Evolutionary conservation across 1,284 basidiomycete species (phyloP).

Genomic region (Trichosporon sp.): DNA sequence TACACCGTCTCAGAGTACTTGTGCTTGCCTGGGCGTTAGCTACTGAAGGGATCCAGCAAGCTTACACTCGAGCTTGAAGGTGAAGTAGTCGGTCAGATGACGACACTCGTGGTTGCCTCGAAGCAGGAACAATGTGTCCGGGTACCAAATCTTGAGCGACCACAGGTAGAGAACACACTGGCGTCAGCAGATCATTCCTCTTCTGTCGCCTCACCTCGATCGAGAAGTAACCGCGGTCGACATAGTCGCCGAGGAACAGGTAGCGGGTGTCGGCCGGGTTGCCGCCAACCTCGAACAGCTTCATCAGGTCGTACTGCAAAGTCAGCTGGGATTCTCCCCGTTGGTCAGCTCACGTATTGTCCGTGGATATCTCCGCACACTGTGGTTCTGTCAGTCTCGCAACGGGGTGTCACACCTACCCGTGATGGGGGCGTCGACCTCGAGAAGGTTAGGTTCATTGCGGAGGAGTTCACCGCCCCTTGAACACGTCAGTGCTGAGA

Average conservation of each 20-base stretch:
- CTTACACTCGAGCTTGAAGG: constrained; percentile 92
- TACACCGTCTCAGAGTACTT: constrained; percentile 90
- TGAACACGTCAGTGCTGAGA: constrained; percentile 22
- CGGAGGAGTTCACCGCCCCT: constrained; percentile 73
- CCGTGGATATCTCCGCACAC: constrained; percentile 97
- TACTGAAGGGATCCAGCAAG: constrained; percentile 23
- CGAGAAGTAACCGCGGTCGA: constrained; percentile 93
- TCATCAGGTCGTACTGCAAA: constrained; percentile 91
- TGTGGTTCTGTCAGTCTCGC: constrained; percentile 47
- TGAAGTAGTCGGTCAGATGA: constrained; percentile 95
- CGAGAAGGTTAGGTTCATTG: constrained; percentile 83
- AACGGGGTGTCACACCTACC: constrained; percentile 62
- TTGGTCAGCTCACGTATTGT: constrained; percentile 75
- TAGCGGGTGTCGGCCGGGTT: constrained; percentile 87
- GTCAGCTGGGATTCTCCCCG: neutral
- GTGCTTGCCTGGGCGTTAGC: constrained; percentile 73
- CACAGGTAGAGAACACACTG: constrained; percentile 91
- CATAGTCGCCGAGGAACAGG: constrained; percentile 97
- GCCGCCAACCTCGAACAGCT: constrained; percentile 95
- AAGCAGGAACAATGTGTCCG: constrained; percentile 82
- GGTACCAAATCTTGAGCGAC: constrained; percentile 91
- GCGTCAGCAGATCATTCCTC: constrained; percentile 5
- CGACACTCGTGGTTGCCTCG: constrained; percentile 98
- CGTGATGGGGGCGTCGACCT: constrained; percentile 92
- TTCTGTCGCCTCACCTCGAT: constrained; percentile 69